phyloP scores from a whole-genome alignment of 1,284 basidiomycete genomes.

The Pisolithus thermaeus region DNA sequence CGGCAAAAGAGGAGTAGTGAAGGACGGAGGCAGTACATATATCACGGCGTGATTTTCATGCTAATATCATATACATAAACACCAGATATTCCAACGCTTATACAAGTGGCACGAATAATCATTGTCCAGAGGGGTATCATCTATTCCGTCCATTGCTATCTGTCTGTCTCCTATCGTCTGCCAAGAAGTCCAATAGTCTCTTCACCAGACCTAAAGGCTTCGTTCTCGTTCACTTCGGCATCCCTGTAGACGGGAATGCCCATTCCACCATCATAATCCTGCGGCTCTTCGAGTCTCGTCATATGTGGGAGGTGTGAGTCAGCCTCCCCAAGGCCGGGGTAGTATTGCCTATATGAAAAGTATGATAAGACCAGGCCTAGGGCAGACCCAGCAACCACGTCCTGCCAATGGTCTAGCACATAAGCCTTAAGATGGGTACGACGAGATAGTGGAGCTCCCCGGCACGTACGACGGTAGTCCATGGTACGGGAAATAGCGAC shows the following conservation, averaged over 20 bases:
- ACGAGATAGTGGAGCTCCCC: not conserved
- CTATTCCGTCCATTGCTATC: not conserved
- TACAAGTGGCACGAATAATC: not conserved
- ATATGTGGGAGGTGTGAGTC: constrained; percentile 42
- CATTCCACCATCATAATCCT: not conserved
- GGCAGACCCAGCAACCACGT: constrained; percentile 48
- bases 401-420: constrained; percentile 45
- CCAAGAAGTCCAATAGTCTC: constrained; percentile 30
- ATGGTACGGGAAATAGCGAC: constrained; percentile 66
- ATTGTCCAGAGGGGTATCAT: not conserved
- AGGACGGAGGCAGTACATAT: not conserved
- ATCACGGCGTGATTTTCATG: not conserved
- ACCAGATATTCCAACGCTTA: no score
- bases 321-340: constrained; percentile 28
- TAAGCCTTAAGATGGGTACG: not conserved
- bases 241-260: constrained; percentile 7
- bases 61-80: no score
- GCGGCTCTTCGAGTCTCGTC: constrained; percentile 29
- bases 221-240: constrained; percentile 3
- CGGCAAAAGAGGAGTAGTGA: constrained; percentile 26
- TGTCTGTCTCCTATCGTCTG: constrained; percentile 9
- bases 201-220: constrained; percentile 13
- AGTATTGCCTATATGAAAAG: constrained; percentile 45
- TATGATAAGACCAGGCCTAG: constrained; percentile 47
- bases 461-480: constrained; percentile 61